A percentile compares a stretch with the other conserved stretches of the same genome.
Conservation (phyloP, 768 basidiomycete species). For the Tricholoma flavovirens region DNA sequence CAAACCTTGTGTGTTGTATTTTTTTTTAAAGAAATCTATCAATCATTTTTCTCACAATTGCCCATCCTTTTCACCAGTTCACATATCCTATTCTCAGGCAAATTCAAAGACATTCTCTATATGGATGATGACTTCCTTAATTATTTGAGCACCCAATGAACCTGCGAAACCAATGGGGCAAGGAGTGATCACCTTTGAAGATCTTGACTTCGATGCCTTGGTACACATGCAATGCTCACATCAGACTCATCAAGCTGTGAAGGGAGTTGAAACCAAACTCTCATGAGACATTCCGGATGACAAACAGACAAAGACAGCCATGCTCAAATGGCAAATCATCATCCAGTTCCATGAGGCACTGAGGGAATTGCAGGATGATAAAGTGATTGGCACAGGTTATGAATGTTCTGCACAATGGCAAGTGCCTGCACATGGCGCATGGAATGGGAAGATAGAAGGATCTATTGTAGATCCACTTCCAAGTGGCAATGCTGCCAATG, state of each 20-base stretch:
- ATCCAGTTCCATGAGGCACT: slow-evolving; percentile 8
- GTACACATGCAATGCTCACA: no score
- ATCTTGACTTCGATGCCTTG: slow-evolving; percentile 9
- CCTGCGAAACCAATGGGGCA: not conserved
- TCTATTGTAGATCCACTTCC: not conserved
- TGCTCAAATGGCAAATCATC: slow-evolving; percentile 5
- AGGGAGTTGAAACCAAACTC: slow-evolving; percentile 6
- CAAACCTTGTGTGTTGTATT: not conserved
- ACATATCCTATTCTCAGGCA: not conserved
- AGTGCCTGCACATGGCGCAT: not conserved
- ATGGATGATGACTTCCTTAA: not conserved
- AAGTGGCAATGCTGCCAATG: slow-evolving; percentile 2
- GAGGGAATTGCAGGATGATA: slow-evolving; percentile 8
- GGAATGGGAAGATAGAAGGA: not conserved
- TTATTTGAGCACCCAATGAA: not conserved
- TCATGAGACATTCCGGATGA: not conserved
- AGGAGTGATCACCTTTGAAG: not conserved
- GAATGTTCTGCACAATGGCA: not conserved
- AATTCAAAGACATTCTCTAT: not conserved
- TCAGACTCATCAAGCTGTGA: slow-evolving; percentile 5
- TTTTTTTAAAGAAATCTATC: not conserved
- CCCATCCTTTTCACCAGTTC: not conserved
- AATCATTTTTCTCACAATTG: not conserved
- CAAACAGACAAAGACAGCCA: not conserved
- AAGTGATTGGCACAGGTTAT: not conserved